Base-by-base conservation (phyloP, 2,329 filamentous ascomycete genomes). In the Dothistroma septosporum region DNA sequence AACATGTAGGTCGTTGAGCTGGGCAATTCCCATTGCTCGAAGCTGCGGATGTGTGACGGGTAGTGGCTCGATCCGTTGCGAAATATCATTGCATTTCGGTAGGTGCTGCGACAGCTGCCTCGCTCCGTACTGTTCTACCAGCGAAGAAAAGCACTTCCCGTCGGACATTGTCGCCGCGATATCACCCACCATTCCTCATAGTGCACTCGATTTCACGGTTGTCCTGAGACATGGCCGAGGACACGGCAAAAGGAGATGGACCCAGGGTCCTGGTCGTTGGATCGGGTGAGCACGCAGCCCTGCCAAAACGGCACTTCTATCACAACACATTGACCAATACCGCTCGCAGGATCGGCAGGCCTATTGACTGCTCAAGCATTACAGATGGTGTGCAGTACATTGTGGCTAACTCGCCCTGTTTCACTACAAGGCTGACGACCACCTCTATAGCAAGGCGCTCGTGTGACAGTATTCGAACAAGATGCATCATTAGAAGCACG, bases 331-430 rank as follows among this genome's bases (percentile, higher is more conserved):
- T 61, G 52, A 61, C 24, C 46, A 49, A 53, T 48, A 50, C 47
- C 24, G n/a, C 44, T 12, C 22, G 16, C 56, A 65, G 63, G 60
- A 57, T 60, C 63, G 46, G 63, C 63, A 8, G 63, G 63, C 46
- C 50, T 65, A n/a, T 54, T 65, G 54, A 63, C 60, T n/a, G 63
- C 63, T 14, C 63, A 65, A 35, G 60, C 63, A 41, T 49, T 65
- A 44, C 63, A 65, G 35, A 63, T 63, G 61, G 63, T 63, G 37
- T 11, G 60, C 24, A 22, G 10, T 24, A 24, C 10, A 19, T 24
- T 41, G 55, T 57, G 46, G 47, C 55, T 50, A 14, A 57, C 55
- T 46, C 14, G 48, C 11, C 10, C 14, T 16, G 33, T 37, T 2
- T 14, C 9, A n/a, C 22, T 5, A 48, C 21, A 2, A n/a, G n/a